A percentile compares a stretch with the other conserved stretches of the same genome.
These are phyloP conservation scores for Irpex lacteus DNA, from an alignment of 1,284 basidiomycete species.

Conservation along the genomic window DNA sequence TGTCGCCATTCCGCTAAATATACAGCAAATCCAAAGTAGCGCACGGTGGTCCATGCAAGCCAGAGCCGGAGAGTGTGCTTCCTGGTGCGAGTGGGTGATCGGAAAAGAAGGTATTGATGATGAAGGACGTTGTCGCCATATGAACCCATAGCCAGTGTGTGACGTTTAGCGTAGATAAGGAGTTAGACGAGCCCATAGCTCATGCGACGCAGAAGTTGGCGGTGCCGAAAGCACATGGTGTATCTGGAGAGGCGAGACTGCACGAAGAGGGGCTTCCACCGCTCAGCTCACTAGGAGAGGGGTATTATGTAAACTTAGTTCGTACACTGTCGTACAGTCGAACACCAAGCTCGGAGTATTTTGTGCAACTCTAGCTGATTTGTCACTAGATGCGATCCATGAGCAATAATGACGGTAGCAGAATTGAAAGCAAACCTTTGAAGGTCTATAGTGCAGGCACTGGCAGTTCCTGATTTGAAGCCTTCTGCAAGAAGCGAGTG, in stretches of 20 bases:
- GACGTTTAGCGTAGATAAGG: neutral
- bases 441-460: too few relatives aligned
- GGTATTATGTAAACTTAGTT: too few relatives aligned
- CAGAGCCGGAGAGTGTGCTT: neutral
- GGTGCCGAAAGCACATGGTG: neutral
- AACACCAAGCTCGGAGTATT: too few relatives aligned
- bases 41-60: neutral
- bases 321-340: too few relatives aligned
- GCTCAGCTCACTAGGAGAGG: too few relatives aligned
- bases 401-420: too few relatives aligned
- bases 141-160: neutral
- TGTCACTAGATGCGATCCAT: too few relatives aligned
- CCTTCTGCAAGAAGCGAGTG: too few relatives aligned
- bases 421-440: too few relatives aligned
- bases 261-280: neutral
- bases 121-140: neutral
- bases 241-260: neutral
- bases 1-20: neutral
- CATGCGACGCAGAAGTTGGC: neutral
- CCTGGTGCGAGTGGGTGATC: neutral
- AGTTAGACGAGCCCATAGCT: neutral
- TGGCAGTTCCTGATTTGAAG: too few relatives aligned
- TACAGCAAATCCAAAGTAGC: neutral
- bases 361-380: too few relatives aligned
- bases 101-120: neutral